Evolutionary conservation across 257 asterid species (phyloP), one percentile per base, ranked within the genome.

Genomic region (Capsicum chinense): DNA sequence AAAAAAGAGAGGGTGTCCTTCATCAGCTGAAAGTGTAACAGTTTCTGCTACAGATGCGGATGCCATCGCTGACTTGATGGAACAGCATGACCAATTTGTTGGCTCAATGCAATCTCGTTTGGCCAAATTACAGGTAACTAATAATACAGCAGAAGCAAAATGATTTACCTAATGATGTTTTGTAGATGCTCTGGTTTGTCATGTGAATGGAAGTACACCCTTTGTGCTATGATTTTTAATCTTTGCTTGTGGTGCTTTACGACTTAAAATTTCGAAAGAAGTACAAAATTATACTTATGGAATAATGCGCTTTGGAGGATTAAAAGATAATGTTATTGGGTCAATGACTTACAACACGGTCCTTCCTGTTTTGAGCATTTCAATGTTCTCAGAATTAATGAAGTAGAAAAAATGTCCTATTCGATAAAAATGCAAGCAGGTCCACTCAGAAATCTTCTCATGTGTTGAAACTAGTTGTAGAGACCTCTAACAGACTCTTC

Each of bases 81-180:
- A 95, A 85, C 90, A 85, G 85, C 99, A 97, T 47, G 92, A 88
- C 86, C 95, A 90, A 81, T 97, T 97, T 87, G 87, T 93, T 74
- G 91, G 95, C 85, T 93, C 95, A 87, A 95, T 97, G 98, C 95
- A 88, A 83, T 86, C 98, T 83, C 98, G 98, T 82, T 87, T 97
- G 83, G 89, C 92, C 84, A 97, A 97, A 91, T 88, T 97, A 82
- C 95, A 97, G 98, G 99, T 95, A 90, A 17, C 26, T 26, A 26
- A 26, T 26, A 26, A 26, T 54, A 33, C n/a, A 54, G 52, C 64
- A 13, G 82, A 78, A 26, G 64, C 50, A 54, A 76, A 54, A 13
- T 11, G 14, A 76, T 47, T 26, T 54, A 26, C 7, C 48, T 26
- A 78, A 54, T 78, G 64, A 35, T 56, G 50, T 15, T 78, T 17